Conservation (phyloP, 1,139 yeast species). For the Eremothecium cymbalariae region DNA sequence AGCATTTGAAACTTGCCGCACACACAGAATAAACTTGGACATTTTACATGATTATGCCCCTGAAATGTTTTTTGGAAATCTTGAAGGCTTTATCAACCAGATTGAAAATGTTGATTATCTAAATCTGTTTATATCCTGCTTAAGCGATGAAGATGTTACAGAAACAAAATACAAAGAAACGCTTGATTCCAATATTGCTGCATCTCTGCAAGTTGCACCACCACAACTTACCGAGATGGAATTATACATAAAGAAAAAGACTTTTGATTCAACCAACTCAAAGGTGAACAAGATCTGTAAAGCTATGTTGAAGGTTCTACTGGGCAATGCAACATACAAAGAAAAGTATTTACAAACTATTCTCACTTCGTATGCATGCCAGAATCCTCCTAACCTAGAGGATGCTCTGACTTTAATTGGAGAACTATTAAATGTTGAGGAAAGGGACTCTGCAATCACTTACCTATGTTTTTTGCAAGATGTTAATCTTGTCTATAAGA, state of each 20-base stretch:
- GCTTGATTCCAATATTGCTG: conserved; percentile 26
- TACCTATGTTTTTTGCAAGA: conserved; percentile 90
- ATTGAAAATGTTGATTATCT: conserved; percentile 65
- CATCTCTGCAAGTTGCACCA: conserved; percentile 26
- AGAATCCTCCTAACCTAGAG: conserved; percentile 74
- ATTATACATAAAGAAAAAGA: conserved; percentile 32
- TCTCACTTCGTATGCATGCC: conserved; percentile 88
- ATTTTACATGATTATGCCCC: conserved; percentile 84
- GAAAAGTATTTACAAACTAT: conserved; percentile 64
- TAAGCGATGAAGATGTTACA: conserved; percentile 82
- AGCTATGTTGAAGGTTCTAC: conserved; percentile 51
- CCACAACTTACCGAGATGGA: conserved; percentile 34
- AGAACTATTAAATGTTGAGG: conserved; percentile 38
- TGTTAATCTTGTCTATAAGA: conserved; percentile 70
- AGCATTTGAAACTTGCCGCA: conserved; percentile 79
- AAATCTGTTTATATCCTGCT: conserved; percentile 79
- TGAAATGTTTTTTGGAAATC: conserved; percentile 49
- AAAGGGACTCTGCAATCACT: conserved; percentile 57
- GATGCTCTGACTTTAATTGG: conserved; percentile 65
- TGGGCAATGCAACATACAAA: conserved; percentile 42
- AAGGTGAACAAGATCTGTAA: conserved; percentile 77
- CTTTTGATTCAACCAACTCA: conserved; percentile 37
- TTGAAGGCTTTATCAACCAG: conserved; percentile 65
- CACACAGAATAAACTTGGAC: conserved; percentile 87
- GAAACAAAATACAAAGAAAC: conserved; percentile 79